These are phyloP conservation scores for Melastoma malabathricum DNA, from an alignment of 345 rosid species.

Conservation along the genomic window DNA sequence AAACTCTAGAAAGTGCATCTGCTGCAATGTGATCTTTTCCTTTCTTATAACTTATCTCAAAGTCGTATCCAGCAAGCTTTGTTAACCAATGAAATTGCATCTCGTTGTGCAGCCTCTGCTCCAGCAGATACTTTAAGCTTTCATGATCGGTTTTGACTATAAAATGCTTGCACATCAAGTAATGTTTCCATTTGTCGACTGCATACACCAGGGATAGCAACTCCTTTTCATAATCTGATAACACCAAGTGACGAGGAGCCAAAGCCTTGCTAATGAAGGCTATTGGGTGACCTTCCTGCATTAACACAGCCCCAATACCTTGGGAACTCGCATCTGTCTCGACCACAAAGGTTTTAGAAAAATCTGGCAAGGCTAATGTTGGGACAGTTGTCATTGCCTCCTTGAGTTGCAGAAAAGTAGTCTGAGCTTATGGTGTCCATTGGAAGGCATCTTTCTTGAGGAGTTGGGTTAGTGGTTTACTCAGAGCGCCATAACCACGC, in stretches of 20 bases:
- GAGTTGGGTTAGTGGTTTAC: neutral
- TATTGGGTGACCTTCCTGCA: neutral
- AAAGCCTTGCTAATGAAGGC: constrained; percentile 1
- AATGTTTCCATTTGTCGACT: neutral
- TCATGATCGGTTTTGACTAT: neutral
- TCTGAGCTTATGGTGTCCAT: neutral
- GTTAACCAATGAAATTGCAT: neutral
- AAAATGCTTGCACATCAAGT: neutral
- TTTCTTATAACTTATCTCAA: constrained; percentile 1
- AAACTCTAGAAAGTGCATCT: too few relatives aligned
- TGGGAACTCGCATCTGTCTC: neutral
- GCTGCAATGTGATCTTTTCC: too few relatives aligned
- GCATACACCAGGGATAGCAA: neutral
- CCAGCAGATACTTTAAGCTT: constrained; percentile 1
- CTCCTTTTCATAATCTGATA: neutral
- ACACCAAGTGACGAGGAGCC: neutral
- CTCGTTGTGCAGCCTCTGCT: neutral
- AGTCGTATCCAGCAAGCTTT: neutral
- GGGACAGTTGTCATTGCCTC: too few relatives aligned
- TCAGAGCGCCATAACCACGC: neutral
- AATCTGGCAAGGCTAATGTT: neutral
- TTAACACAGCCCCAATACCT: constrained; percentile 1
- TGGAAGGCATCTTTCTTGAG: neutral
- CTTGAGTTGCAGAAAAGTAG: too few relatives aligned
- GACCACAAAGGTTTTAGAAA: neutral